Conservation (phyloP, 1,284 basidiomycete genomes). For the Anthracocystis panici-leucophaei region DNA sequence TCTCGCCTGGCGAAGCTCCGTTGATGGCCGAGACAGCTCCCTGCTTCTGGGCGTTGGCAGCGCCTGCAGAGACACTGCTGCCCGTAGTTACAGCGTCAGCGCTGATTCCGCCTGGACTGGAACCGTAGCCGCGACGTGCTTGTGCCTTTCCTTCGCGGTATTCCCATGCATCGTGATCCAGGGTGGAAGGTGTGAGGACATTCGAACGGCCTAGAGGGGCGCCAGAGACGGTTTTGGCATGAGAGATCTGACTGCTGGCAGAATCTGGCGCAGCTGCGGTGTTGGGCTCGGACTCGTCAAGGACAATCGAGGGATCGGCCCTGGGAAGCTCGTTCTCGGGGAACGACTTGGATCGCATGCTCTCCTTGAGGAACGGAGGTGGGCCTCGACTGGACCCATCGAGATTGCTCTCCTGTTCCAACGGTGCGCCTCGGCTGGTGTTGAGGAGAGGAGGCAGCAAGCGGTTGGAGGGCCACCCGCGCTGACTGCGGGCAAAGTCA, state of each 20-base stretch:
- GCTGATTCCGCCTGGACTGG: constrained; percentile 43
- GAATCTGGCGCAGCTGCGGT: constrained; percentile 14
- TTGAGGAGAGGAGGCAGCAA: constrained; percentile 43
- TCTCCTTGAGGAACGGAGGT: constrained; percentile 40
- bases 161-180: constrained; percentile 57
- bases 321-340: constrained; percentile 46
- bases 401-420: constrained; percentile 1
- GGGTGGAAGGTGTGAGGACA: constrained; percentile 44
- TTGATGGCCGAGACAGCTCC: constrained; percentile 23
- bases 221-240: constrained; percentile 14
- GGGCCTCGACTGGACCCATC: constrained; percentile 13
- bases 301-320: constrained; percentile 17
- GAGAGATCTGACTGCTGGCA: constrained; percentile 16
- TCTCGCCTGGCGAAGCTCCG: constrained; percentile 39
- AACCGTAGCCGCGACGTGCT: constrained; percentile 44
- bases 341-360: constrained; percentile 43
- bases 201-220: constrained; percentile 32
- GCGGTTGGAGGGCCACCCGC: constrained; percentile 40
- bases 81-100: constrained; percentile 38
- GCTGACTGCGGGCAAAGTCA: constrained; percentile 18
- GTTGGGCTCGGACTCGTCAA: constrained; percentile 25
- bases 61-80: constrained; percentile 44
- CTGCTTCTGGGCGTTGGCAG: constrained; percentile 25
- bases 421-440: constrained; percentile 6
- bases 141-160: constrained; percentile 59